Percentiles rank a stretch among this genome's conserved stretches.
Conservation (phyloP, 768 basidiomycete genomes). For the Mycena crocata region DNA sequence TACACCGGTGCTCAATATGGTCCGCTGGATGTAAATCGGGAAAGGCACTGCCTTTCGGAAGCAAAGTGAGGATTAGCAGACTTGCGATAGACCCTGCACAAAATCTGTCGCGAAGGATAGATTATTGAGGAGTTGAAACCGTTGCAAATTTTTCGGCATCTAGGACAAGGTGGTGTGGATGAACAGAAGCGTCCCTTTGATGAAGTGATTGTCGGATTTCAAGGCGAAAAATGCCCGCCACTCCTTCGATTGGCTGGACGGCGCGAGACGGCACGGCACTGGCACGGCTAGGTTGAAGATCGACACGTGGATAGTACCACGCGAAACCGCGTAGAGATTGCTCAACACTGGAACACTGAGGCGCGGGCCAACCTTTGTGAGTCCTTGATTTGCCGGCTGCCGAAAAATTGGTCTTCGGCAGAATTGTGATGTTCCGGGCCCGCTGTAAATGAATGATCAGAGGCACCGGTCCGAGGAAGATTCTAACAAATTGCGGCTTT, state of each 20-base stretch:
- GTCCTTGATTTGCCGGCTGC: not conserved
- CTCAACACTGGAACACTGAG: not conserved
- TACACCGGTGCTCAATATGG: not conserved
- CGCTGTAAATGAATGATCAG: constrained; percentile 14
- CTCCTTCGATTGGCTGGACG: not conserved
- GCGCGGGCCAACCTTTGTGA: not conserved
- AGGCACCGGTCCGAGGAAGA: constrained; percentile 20
- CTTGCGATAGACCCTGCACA: not conserved
- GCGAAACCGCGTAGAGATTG: not conserved
- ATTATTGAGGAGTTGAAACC: constrained; percentile 14
- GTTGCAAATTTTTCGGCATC: not conserved
- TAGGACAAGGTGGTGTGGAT: not conserved
- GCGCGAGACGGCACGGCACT: too few species aligned
- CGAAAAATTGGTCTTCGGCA: not conserved
- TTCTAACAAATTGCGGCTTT: constrained; percentile 32
- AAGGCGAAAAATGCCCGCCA: constrained; percentile 18
- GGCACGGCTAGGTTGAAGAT: not conserved
- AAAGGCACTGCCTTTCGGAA: not conserved
- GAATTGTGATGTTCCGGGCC: not conserved
- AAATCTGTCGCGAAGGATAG: constrained; percentile 13
- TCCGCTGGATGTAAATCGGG: not conserved
- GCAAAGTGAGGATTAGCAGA: not conserved
- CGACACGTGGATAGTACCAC: too few species aligned
- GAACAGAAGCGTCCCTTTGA: not conserved
- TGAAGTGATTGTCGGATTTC: constrained; percentile 12